Conservation (phyloP, 2,329 filamentous ascomycete genomes). For the Didymella segeticola region DNA sequence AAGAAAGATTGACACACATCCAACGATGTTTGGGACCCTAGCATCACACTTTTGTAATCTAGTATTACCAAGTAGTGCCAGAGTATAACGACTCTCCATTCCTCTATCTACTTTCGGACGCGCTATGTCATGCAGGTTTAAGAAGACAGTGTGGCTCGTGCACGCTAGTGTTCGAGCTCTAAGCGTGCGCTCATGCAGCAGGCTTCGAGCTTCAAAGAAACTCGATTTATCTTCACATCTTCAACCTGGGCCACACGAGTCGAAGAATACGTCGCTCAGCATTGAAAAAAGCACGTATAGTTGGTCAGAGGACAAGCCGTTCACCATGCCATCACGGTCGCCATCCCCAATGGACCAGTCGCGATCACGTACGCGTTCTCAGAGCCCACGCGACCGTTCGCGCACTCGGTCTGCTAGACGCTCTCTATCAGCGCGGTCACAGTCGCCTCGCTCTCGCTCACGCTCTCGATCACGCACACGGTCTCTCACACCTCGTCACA, state of each 20-base stretch:
- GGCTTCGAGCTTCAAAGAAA: conserved; percentile 7
- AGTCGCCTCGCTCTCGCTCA: conserved; percentile 45
- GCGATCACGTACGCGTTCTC: conserved; percentile 34
- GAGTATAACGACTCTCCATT: too few species aligned
- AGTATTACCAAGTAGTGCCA: not conserved
- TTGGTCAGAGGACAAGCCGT: not conserved
- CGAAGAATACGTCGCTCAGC: not conserved
- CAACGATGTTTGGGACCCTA: not conserved
- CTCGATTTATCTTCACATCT: not conserved
- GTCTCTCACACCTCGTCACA: conserved; percentile 41
- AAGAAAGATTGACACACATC: conserved; percentile 30
- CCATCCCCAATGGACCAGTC: conserved; percentile 26
- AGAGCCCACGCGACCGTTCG: conserved; percentile 53
- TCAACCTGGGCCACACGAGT: not conserved
- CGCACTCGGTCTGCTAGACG: conserved; percentile 38
- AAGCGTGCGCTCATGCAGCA: not conserved
- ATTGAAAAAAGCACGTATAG: too few species aligned
- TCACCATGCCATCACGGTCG: conserved; percentile 34
- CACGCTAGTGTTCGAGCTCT: conserved; percentile 10
- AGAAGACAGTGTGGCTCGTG: not conserved
- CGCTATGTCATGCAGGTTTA: too few species aligned
- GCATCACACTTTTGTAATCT: not conserved
- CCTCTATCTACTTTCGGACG: too few species aligned
- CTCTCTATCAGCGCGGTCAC: conserved; percentile 33
- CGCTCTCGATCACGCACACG: conserved; percentile 35